Evolutionary conservation across 1,284 basidiomycete species (phyloP).

Genomic region (Cutaneotrichosporon cutaneum): DNA sequence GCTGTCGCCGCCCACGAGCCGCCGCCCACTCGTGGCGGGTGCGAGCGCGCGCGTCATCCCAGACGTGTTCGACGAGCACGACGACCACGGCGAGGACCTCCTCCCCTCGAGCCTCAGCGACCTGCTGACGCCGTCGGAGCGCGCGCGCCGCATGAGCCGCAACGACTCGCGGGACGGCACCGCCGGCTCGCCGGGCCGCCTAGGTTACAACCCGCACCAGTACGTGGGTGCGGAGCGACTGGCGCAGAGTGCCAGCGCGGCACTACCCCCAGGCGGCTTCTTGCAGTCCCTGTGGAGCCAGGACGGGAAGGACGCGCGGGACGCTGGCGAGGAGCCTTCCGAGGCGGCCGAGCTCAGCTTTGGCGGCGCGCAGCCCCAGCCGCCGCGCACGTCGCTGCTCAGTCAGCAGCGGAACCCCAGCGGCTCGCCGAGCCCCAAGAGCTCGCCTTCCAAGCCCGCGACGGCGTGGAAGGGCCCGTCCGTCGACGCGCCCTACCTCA

Average conservation of each 20-base stretch:
- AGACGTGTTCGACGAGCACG: constrained; percentile 38
- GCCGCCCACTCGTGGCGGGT: constrained; percentile 27
- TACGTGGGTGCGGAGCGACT: constrained; percentile 34
- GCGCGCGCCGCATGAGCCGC: constrained; percentile 71
- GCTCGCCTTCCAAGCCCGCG: constrained; percentile 15
- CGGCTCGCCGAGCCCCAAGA: constrained; percentile 17
- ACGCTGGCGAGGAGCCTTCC: constrained; percentile 7
- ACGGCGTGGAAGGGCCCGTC: constrained; percentile 14
- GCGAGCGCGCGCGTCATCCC: constrained; percentile 26
- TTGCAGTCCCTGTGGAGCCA: constrained; percentile 48
- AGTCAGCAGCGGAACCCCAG: constrained; percentile 37
- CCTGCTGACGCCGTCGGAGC: constrained; percentile 78
- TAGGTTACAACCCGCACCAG: constrained; percentile 29
- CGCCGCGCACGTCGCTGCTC: constrained; percentile 34
- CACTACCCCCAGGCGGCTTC: constrained; percentile 43
- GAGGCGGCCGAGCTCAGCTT: constrained; percentile 34
- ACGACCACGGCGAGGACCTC: constrained; percentile 78
- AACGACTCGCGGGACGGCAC: constrained; percentile 45
- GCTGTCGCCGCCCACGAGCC: constrained; percentile 33
- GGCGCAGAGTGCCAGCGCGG: constrained; percentile 50
- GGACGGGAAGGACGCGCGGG: constrained; percentile 46
- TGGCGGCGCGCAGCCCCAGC: constrained; percentile 28
- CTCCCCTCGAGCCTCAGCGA: constrained; percentile 82
- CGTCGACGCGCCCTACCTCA: constrained; percentile 33
- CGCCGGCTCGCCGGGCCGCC: constrained; percentile 31